Conservation (phyloP, 140 eudicot genomes). For the Flaveria floridana region DNA sequence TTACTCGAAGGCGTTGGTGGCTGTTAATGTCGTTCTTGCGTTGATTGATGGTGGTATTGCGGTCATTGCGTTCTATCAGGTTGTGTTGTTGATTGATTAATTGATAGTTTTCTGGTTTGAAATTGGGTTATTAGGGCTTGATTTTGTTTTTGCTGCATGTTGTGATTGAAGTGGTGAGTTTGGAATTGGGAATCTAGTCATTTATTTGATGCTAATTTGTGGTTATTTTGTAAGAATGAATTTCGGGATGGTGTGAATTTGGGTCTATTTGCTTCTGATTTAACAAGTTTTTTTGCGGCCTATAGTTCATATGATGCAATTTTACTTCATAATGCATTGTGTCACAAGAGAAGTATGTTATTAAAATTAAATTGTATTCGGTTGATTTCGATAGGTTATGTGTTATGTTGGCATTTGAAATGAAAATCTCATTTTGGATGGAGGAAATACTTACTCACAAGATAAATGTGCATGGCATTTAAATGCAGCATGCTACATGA, state of each 20-base stretch:
- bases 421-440: background rate
- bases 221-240: no score
- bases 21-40: conserved; percentile 65
- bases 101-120: background rate
- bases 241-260: conserved; percentile 3
- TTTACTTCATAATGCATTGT: background rate
- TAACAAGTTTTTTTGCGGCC: background rate
- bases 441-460: background rate
- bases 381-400: background rate
- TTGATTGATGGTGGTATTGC: conserved; percentile 62
- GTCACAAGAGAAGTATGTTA: conserved; percentile 9
- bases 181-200: conserved; percentile 6
- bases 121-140: background rate
- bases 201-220: background rate
- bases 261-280: background rate
- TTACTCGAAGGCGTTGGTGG: conserved; percentile 53
- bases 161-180: background rate
- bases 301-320: background rate
- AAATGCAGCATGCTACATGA: conserved; percentile 7
- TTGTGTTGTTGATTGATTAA: background rate
- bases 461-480: no score
- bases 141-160: background rate
- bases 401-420: background rate
- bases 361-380: background rate
- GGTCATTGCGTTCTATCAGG: conserved; percentile 71